Evolutionary conservation across 192 early-diverging fungal species (phyloP).

Genomic region (Podochytrium sp.): DNA sequence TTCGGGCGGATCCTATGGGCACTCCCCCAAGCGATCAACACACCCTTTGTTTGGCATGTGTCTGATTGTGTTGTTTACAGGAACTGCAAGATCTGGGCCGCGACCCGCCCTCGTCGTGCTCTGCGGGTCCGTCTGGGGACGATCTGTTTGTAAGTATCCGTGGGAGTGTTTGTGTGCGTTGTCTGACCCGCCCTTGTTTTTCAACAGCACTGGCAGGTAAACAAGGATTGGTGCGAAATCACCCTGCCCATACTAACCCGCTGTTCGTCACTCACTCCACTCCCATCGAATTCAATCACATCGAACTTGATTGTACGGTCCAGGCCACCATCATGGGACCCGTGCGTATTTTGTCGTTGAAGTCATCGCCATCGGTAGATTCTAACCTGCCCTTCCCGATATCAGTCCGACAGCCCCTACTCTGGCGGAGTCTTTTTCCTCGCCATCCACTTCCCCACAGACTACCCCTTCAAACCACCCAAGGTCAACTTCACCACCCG

Average conservation of each 20-base stretch:
- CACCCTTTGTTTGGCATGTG: neutral
- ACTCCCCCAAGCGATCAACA: neutral
- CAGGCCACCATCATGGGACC: conserved; percentile 99
- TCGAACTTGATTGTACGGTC: conserved; percentile 25
- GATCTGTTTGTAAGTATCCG: conserved; percentile 60
- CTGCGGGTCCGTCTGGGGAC: conserved; percentile 93
- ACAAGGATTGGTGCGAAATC: neutral
- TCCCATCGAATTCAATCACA: neutral
- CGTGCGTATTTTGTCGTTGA: conserved; percentile 51
- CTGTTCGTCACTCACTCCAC: neutral
- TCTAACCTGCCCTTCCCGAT: neutral
- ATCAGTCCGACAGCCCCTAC: conserved; percentile 89
- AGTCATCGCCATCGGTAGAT: neutral
- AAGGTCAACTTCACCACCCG: conserved; percentile 93
- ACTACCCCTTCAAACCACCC: conserved; percentile 33
- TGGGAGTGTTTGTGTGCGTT: neutral
- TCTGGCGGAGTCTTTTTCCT: conserved; percentile 95
- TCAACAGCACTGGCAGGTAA: conserved; percentile 39
- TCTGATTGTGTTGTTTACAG: conserved; percentile 14
- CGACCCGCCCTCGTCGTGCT: conserved; percentile 97
- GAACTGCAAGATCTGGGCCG: conserved; percentile 92
- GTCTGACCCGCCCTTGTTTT: neutral
- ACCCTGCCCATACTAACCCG: neutral
- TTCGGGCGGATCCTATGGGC: neutral
- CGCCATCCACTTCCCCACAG: conserved; percentile 94